Evolutionary conservation across 2,329 filamentous ascomycete genomes (phyloP), one percentile per base, ranked within the genome.

Genomic region (Fusarium incarnatum): DNA sequence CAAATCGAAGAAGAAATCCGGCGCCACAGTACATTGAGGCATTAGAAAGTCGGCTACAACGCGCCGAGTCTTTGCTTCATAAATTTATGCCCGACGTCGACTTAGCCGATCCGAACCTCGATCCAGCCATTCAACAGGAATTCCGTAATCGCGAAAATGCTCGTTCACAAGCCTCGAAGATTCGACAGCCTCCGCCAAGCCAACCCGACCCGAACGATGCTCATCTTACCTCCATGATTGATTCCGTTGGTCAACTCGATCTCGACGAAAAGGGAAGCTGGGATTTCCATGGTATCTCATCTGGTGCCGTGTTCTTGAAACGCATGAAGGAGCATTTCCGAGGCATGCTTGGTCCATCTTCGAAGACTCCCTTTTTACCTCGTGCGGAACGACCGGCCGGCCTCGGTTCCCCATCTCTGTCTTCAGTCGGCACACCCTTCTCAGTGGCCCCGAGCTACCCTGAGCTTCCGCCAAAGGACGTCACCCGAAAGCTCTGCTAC

Each of bases 211-310:
- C 86, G 30, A 86, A 90, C 46, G 93, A 95, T 71, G 89, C 88
- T 13, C 88, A 95, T 70, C 84, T 99, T 27, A 91, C 95, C 77
- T 97, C 94, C 28, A 98, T 99, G 95, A 94, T 98, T 61, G 92
- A 95, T 77, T 93, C 93, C 44, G 94, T 95, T 5, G 96, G 95
- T 37, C 92, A 94, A 77, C 86, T 99, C 20, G 95, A 98, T 75
- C 86, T 98, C 34, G 94, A 97, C 74, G 95, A 98, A 73, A 89
- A 91, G 74, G 95, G 95, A 44, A 90, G 96, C 73, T 97, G 94
- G 90, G 94, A 98, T 79, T 99, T 97, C 75, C 94, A 97, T 77
- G 96, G 96, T 49, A 92, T 93, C 69, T 98, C 95, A 0, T 98
- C 96, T 1, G 94, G 95, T 5, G 87, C 94, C 45, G 93, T 95